phyloP scores from a whole-genome alignment of 2,329 filamentous ascomycete species.

The Fusarium albosuccineum region DNA sequence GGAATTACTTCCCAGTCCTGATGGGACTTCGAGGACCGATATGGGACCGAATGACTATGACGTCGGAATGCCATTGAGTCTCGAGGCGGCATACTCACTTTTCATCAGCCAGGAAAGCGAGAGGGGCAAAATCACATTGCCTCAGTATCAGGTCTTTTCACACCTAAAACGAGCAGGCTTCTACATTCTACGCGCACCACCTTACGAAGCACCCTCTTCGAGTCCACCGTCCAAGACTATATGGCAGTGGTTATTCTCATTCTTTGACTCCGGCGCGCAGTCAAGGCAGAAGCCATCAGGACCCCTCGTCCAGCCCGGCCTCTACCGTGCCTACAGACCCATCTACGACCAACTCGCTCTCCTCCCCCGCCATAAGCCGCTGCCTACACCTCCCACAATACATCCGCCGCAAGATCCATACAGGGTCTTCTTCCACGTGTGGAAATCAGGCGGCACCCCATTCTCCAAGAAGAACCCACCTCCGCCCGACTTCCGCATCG shows the following conservation, averaged over 20 bases:
- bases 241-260: conserved; percentile 67
- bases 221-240: conserved; percentile 49
- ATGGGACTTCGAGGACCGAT: conserved; percentile 38
- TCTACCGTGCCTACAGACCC: conserved; percentile 74
- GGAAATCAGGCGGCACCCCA: conserved; percentile 71
- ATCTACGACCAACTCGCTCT: conserved; percentile 84
- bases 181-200: conserved; percentile 78
- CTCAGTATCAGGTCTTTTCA: conserved; percentile 89
- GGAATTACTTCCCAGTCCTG: conserved; percentile 59
- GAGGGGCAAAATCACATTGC: conserved; percentile 72
- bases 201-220: conserved; percentile 35
- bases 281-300: conserved; percentile 57
- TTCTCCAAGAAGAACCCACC: conserved; percentile 87
- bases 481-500: conserved; percentile 85
- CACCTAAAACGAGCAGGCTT: conserved; percentile 88
- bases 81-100: conserved; percentile 90
- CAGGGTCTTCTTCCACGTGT: conserved; percentile 83
- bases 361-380: conserved; percentile 77
- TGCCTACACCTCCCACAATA: conserved; percentile 44
- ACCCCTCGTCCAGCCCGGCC: conserved; percentile 71
- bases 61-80: conserved; percentile 83
- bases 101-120: conserved; percentile 79
- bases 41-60: conserved; percentile 62
- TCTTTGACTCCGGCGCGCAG: conserved; percentile 52
- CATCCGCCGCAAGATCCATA: conserved; percentile 66